Conservation (phyloP, 164 flowering plant genomes). For the Warburgia ugandensis region DNA sequence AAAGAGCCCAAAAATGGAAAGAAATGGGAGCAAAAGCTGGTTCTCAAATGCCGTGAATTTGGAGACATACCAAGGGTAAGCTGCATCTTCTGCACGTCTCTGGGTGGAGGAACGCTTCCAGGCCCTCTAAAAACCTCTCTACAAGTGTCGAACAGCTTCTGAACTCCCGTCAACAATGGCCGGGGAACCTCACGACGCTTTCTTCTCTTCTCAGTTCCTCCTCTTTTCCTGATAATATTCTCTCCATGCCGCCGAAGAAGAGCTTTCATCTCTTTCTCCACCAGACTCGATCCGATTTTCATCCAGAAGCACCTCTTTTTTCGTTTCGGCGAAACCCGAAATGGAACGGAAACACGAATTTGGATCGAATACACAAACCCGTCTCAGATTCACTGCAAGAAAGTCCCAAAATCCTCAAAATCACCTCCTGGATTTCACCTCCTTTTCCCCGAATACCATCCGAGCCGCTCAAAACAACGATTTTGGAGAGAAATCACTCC, state of each 20-base stretch:
- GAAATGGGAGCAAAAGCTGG: too few species aligned
- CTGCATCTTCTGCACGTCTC: slow-evolving; percentile 38
- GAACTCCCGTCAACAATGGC: slow-evolving; percentile 21
- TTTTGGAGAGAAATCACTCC: not conserved
- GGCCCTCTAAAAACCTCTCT: slow-evolving; percentile 50
- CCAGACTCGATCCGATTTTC: slow-evolving; percentile 19
- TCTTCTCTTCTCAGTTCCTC: slow-evolving; percentile 9
- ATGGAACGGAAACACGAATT: not conserved
- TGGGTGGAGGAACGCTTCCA: slow-evolving; percentile 50
- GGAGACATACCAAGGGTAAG: slow-evolving; percentile 42
- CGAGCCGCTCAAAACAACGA: not conserved
- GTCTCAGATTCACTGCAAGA: too few species aligned
- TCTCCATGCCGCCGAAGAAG: slow-evolving; percentile 6
- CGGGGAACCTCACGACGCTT: not conserved
- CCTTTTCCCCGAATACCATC: too few species aligned
- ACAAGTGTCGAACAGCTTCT: slow-evolving; percentile 43
- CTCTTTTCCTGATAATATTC: slow-evolving; percentile 22
- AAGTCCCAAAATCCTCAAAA: too few species aligned
- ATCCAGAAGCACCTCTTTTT: slow-evolving; percentile 2
- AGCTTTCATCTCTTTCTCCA: slow-evolving; percentile 14
- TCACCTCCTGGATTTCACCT: too few species aligned
- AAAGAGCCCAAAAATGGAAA: not conserved
- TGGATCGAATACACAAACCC: not conserved
- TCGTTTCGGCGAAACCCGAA: not conserved
- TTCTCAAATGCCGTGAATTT: too few species aligned